A percentile compares a stretch with the other conserved stretches of the same genome.
These are phyloP conservation scores for Monosporascus sp. DNA, from an alignment of 2,329 filamentous ascomycete species.

Conservation along the genomic window DNA sequence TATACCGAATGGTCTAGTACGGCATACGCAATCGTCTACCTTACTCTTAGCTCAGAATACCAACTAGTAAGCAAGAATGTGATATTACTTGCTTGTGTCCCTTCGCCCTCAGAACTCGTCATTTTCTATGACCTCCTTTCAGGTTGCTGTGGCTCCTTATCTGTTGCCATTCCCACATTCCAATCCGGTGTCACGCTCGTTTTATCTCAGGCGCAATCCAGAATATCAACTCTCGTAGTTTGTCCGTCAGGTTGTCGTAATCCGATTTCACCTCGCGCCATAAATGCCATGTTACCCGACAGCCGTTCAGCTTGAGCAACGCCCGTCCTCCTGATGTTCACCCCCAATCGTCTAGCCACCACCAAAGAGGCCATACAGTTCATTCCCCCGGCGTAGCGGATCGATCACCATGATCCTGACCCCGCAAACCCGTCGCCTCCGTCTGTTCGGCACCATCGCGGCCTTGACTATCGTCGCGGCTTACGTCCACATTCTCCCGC, in stretches of 20 bases:
- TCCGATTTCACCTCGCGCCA: neutral
- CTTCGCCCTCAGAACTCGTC: too few species aligned
- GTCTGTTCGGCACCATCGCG: conserved; percentile 21
- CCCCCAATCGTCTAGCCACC: neutral
- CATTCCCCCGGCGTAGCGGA: neutral
- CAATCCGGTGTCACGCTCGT: too few species aligned
- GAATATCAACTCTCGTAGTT: too few species aligned
- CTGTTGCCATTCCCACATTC: too few species aligned
- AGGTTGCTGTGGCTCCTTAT: too few species aligned
- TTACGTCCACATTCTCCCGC: conserved; percentile 20
- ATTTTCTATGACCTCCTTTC: too few species aligned
- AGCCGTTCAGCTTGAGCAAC: neutral
- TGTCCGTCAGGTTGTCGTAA: neutral
- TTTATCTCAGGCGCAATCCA: too few species aligned
- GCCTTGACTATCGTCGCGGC: conserved; percentile 16
- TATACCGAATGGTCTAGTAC: too few species aligned
- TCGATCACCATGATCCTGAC: conserved; percentile 21
- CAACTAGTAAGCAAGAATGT: too few species aligned
- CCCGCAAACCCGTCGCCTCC: conserved; percentile 24
- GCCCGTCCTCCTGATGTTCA: neutral
- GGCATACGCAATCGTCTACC: too few species aligned
- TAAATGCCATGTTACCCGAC: neutral
- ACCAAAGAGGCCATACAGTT: neutral
- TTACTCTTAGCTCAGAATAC: too few species aligned
- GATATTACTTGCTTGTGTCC: too few species aligned